These are phyloP conservation scores for Dothiorella sarmentorum DNA, from an alignment of 2,329 filamentous ascomycete species.

Conservation along the genomic window DNA sequence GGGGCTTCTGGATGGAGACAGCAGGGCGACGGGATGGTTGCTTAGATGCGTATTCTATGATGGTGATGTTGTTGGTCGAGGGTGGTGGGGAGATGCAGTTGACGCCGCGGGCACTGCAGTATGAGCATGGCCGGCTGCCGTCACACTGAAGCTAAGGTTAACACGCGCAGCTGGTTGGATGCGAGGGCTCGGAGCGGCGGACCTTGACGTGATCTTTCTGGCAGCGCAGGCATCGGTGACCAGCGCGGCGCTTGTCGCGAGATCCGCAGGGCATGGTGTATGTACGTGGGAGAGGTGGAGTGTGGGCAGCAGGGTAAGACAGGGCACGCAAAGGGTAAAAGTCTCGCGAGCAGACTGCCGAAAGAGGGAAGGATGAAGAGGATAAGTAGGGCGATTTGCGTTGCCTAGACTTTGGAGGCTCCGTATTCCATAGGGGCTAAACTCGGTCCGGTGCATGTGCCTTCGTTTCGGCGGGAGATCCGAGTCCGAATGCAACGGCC, in stretches of 20 bases:
- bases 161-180: not conserved
- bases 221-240: slow-evolving; percentile 16
- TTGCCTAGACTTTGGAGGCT: not conserved
- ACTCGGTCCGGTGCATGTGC: no score
- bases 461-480: not conserved
- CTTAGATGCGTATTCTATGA: slow-evolving; percentile 7
- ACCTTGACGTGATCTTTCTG: slow-evolving; percentile 19
- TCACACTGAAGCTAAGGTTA: slow-evolving; percentile 8
- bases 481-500: not conserved
- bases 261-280: slow-evolving; percentile 15
- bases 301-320: not conserved
- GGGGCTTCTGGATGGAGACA: not conserved
- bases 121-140: slow-evolving; percentile 13
- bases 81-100: slow-evolving; percentile 6
- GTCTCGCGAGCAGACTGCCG: not conserved
- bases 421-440: slow-evolving; percentile 25
- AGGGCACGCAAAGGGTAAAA: not conserved
- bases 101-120: slow-evolving; percentile 12
- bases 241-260: slow-evolving; percentile 12
- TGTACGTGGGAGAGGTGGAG: not conserved
- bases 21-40: not conserved
- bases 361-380: not conserved
- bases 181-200: not conserved
- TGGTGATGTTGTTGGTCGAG: not conserved
- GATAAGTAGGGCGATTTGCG: not conserved